phyloP scores from a whole-genome alignment of 805 yeast genomes.

The Scheffersomyces amazonensis region DNA sequence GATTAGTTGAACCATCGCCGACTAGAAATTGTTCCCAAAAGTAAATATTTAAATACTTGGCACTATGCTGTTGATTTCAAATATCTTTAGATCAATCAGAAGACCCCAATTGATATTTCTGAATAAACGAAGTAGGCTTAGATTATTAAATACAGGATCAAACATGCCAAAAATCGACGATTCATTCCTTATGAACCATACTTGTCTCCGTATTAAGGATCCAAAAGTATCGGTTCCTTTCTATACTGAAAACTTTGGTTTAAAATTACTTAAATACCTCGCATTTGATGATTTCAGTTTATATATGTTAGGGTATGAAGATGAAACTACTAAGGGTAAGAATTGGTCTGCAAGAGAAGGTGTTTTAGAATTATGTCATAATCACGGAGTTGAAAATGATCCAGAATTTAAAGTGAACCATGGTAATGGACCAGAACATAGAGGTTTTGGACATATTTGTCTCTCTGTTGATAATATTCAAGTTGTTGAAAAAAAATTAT shows the following conservation, averaged over 20 bases:
- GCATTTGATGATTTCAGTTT: conserved; percentile 59
- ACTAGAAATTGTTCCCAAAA: too few relatives aligned
- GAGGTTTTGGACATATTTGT: conserved; percentile 95
- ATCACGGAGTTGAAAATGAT: conserved; percentile 68
- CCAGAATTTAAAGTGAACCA: conserved; percentile 57
- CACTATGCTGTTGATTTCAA: too few relatives aligned
- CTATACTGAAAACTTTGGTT: conserved; percentile 72
- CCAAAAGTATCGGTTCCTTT: conserved; percentile 70
- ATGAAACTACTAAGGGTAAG: conserved; percentile 33
- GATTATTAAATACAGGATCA: too few relatives aligned
- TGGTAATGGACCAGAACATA: conserved; percentile 80
- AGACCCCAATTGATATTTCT: not conserved
- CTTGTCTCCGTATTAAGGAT: conserved; percentile 79
- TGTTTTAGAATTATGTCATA: conserved; percentile 79
- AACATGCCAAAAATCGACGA: conserved; percentile 30
- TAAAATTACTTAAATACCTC: conserved; percentile 54
- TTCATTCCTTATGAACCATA: conserved; percentile 55
- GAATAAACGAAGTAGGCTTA: not conserved
- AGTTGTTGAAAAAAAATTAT: conserved; percentile 55
- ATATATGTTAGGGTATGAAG: conserved; percentile 63
- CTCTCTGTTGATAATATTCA: conserved; percentile 79
- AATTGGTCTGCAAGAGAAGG: conserved; percentile 55
- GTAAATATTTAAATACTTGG: too few relatives aligned
- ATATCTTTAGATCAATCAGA: not conserved
- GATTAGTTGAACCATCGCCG: too few relatives aligned